These are phyloP conservation scores for Grifola frondosa DNA, from an alignment of 1,284 basidiomycete genomes.

Conservation along the genomic window DNA sequence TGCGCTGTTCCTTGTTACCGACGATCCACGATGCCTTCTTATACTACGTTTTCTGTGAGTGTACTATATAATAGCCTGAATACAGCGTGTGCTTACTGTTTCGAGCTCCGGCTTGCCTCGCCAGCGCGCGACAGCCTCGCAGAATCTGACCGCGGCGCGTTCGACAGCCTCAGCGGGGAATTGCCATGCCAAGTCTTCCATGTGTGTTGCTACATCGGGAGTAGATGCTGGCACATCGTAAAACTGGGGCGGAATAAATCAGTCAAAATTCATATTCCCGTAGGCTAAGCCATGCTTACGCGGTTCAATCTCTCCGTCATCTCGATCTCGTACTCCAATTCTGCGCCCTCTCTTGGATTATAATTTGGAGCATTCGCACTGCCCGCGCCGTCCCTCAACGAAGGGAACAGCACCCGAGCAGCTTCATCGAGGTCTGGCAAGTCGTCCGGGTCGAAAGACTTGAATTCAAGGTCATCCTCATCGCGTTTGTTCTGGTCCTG, in stretches of 20 bases:
- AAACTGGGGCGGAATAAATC: conserved; percentile 47
- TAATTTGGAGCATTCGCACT: conserved; percentile 22
- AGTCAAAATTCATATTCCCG: conserved; percentile 6
- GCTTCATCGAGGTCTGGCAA: conserved; percentile 68
- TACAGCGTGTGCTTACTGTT: conserved; percentile 46
- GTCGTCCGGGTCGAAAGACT: conserved; percentile 73
- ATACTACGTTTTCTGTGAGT: conserved; percentile 39
- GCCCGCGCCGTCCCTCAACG: conserved; percentile 38
- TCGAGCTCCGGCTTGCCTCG: conserved; percentile 79
- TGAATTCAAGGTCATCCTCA: conserved; percentile 43
- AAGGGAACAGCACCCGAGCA: conserved; percentile 66
- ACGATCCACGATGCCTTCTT: conserved; percentile 45
- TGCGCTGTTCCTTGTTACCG: conserved; percentile 24
- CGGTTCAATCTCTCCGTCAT: conserved; percentile 67
- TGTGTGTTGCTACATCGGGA: conserved; percentile 72
- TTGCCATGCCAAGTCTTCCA: conserved; percentile 76
- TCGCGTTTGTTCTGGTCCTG: conserved; percentile 30
- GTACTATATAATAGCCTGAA: conserved; percentile 6
- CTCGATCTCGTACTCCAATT: conserved; percentile 63
- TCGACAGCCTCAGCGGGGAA: conserved; percentile 82
- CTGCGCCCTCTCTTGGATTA: conserved; percentile 41
- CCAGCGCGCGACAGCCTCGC: conserved; percentile 77
- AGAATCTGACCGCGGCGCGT: conserved; percentile 71
- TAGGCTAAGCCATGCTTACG: conserved; percentile 49
- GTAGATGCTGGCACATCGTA: conserved; percentile 68